Evolutionary conservation across 192 early-diverging fungal species (phyloP).

Genomic region (Coemansia aciculifera): DNA sequence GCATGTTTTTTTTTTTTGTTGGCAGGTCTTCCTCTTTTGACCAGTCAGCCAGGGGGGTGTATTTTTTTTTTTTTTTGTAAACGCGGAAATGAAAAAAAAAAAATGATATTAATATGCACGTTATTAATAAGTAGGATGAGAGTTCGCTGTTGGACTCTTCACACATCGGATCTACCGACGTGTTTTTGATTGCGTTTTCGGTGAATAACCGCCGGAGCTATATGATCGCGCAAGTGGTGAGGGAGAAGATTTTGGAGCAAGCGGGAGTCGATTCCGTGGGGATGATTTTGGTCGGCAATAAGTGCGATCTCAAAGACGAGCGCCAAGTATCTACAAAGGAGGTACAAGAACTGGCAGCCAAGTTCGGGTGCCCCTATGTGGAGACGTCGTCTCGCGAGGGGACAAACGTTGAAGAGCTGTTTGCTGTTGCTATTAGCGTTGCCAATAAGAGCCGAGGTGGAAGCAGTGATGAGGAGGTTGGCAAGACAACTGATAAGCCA

Average conservation of each 20-base stretch:
- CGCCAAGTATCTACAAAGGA: conserved; percentile 71
- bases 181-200: conserved; percentile 93
- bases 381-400: conserved; percentile 93
- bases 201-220: conserved; percentile 81
- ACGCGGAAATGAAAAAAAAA: neutral
- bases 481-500: conserved; percentile 22
- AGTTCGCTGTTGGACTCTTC: conserved; percentile 90
- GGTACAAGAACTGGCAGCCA: conserved; percentile 69
- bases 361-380: conserved; percentile 83
- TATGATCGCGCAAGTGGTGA: conserved; percentile 85
- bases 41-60: no score
- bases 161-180: conserved; percentile 87
- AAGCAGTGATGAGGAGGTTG: neutral
- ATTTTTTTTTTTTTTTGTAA: no score
- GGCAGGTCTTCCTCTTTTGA: no score
- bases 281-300: conserved; percentile 91
- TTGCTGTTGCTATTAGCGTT: conserved; percentile 31
- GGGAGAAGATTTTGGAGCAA: conserved; percentile 93
- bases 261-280: conserved; percentile 89
- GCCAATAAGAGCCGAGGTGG: conserved; percentile 35
- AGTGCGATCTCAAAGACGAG: conserved; percentile 80
- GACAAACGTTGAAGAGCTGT: conserved; percentile 73
- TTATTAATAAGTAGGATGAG: conserved; percentile 68
- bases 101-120: neutral
- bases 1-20: conserved; percentile 2